Evolutionary conservation across 1,284 basidiomycete genomes (phyloP), one percentile per base, ranked within the genome.

Genomic region (Mycosarcoma mackinlayi): DNA sequence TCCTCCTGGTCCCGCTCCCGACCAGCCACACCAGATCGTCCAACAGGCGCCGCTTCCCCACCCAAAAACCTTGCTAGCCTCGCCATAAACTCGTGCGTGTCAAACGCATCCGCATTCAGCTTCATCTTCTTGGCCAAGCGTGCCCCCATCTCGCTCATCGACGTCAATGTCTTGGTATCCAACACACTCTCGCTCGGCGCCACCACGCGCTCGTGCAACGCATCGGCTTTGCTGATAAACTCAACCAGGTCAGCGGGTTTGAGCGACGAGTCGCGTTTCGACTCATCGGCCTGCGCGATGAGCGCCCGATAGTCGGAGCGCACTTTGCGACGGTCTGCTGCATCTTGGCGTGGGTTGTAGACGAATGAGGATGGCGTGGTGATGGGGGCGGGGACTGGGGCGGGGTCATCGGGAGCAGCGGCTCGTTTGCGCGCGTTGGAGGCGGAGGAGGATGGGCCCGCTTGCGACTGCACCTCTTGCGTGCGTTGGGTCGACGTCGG

Each of bases 61-160:
- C 75, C 79, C 7, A 78, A 40, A 38, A 62, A 75, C 25, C 53
- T 39, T 4, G 76, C 77, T 8, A 78, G 31, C 4, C 65, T 39
- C 4, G 52, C 33, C 38, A 82, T 44, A 41, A 71, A 79, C 34
- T 79, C 75, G 37, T 82, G 77, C 25, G 77, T 64, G 37, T 80
- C 77, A 49, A 82, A 82, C 1, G 70, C 77, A 30, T 74, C 70
- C 6, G 57, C 39, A 19, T 75, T 72, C 28, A 77, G 47, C 50
- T 78, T 78, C 61, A 81, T 74, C 25, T 67, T 75, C 21, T 75
- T 69, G 3, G 78, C 77, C 70, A 81, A 73, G 18, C 72, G 55
- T 5, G 73, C 73, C 3, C 75, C 76, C 58, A 76, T 76, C 33
- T 81, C 75, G 10, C 75, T 76, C 55, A 76, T 67, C 18, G 58